Evolutionary conservation across 352 stramenopile species (phyloP).

Genomic region (Globisporangium alternatum): DNA sequence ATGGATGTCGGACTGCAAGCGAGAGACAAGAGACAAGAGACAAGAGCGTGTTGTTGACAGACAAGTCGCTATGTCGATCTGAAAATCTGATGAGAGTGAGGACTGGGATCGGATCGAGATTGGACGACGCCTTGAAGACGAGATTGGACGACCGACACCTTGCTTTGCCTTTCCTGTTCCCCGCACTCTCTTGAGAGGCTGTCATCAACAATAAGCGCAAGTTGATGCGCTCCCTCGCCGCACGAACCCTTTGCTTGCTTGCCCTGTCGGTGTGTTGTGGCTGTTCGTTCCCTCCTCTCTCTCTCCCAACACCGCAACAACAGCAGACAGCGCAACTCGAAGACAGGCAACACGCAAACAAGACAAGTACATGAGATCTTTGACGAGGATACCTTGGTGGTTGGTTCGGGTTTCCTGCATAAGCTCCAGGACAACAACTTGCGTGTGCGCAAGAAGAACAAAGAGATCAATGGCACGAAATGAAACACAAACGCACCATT

Average conservation of each 20-base stretch:
- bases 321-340: no score
- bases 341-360: no score
- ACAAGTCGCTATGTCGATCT: neutral
- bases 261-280: neutral
- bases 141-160: no score
- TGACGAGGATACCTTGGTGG: no score
- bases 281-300: neutral
- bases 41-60: neutral
- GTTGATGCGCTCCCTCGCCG: neutral
- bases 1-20: neutral
- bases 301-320: neutral
- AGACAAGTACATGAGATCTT: no score
- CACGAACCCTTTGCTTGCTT: neutral
- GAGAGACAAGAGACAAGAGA: neutral
- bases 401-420: no score
- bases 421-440: no score
- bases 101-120: neutral
- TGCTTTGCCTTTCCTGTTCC: neutral
- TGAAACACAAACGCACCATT: no score
- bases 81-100: neutral
- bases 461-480: no score
- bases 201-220: neutral
- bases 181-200: neutral
- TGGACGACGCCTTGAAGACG: no score
- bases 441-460: no score